Conservation (phyloP, 208 protist species). For the Crithidia mellificae region DNA sequence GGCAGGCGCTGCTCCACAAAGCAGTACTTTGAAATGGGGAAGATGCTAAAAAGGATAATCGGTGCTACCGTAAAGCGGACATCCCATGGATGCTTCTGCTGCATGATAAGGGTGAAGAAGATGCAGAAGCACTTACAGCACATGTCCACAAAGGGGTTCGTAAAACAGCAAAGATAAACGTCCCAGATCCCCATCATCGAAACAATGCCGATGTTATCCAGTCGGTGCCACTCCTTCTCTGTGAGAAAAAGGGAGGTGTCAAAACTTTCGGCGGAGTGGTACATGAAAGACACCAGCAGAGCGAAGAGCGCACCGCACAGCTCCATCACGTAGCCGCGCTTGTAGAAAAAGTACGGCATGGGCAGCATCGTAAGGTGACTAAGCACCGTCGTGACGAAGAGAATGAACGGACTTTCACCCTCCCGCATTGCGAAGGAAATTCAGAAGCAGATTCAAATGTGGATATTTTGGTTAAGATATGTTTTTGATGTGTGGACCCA, state of each 20-base stretch:
- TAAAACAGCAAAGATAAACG: constrained; percentile 46
- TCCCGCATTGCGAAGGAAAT: constrained; percentile 27
- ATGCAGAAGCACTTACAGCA: constrained; percentile 56
- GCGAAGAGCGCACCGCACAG: constrained; percentile 50
- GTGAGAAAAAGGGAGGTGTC: constrained; percentile 51
- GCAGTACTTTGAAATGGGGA: constrained; percentile 56
- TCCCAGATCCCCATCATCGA: constrained; percentile 53
- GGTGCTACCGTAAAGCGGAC: constrained; percentile 54
- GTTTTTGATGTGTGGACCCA: too few species aligned
- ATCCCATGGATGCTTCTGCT: constrained; percentile 76
- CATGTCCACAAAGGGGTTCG: constrained; percentile 41
- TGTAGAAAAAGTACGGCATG: constrained; percentile 44
- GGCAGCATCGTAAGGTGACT: constrained; percentile 72
- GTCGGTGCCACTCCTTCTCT: constrained; percentile 69
- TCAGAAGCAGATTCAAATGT: too few species aligned
- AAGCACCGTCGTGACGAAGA: constrained; percentile 67
- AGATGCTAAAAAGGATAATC: constrained; percentile 44
- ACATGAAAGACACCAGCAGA: constrained; percentile 70
- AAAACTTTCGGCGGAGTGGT: constrained; percentile 70
- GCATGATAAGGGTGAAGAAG: constrained; percentile 53
- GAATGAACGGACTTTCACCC: constrained; percentile 30
- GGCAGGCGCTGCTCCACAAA: constrained; percentile 34
- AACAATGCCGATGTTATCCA: constrained; percentile 76
- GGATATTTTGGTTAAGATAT: too few species aligned
- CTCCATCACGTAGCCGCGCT: constrained; percentile 56